Evolutionary conservation across 164 flowering plant species (phyloP).

Genomic region (Berberis thunbergii): DNA sequence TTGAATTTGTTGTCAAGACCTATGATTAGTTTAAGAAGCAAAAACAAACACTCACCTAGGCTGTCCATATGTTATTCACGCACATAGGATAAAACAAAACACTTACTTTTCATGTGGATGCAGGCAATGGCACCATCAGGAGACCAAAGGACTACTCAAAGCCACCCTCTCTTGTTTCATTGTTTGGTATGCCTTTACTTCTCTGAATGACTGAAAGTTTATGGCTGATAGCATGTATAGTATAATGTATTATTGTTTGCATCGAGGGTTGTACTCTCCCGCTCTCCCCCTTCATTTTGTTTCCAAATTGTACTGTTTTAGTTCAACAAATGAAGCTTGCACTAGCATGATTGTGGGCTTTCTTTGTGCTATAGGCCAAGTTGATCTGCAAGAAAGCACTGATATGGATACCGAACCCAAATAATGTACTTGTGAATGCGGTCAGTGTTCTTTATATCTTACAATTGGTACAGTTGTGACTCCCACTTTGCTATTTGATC

Average conservation of each 20-base stretch:
- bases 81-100: no score
- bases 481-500: not conserved
- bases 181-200: constrained; percentile 45
- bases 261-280: no score
- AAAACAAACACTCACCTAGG: no score
- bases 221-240: no score
- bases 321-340: no score
- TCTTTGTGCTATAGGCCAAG: constrained; percentile 30
- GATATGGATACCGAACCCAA: constrained; percentile 24
- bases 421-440: not conserved
- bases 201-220: not conserved
- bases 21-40: no score
- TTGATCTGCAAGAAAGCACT: constrained; percentile 37
- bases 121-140: constrained; percentile 28
- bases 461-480: not conserved
- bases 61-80: no score
- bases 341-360: not conserved
- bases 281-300: no score
- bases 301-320: no score
- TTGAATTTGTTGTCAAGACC: no score
- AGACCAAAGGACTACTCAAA: constrained; percentile 38
- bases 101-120: no score
- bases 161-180: constrained; percentile 55
- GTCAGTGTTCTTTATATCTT: not conserved
- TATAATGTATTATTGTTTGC: no score